Evolutionary conservation across 1,284 basidiomycete genomes (phyloP).

Genomic region (Sanguinoderma infundibulare): DNA sequence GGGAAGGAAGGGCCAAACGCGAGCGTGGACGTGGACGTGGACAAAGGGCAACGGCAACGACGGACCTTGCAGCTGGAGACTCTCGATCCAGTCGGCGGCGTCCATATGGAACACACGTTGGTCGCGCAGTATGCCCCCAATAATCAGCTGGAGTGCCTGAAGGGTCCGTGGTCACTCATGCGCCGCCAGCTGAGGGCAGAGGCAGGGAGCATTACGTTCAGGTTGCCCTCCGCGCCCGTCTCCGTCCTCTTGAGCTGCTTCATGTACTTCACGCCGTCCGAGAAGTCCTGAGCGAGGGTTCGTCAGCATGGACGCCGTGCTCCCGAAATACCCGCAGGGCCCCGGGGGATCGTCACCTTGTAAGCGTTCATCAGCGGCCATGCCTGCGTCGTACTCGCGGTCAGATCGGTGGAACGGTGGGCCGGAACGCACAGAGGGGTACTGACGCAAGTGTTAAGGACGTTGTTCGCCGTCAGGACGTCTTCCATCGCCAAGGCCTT

Average conservation of each 20-base stretch:
- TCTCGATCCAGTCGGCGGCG: constrained; percentile 27
- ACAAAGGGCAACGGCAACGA: not conserved
- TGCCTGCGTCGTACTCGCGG: constrained; percentile 28
- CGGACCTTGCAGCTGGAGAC: constrained; percentile 41
- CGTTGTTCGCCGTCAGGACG: constrained; percentile 18
- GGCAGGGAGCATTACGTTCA: constrained; percentile 19
- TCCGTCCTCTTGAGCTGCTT: constrained; percentile 20
- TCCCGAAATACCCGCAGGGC: not conserved
- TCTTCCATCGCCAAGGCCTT: constrained; percentile 22
- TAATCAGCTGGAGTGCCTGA: constrained; percentile 34
- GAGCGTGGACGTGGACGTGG: not conserved
- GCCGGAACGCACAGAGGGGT: not conserved
- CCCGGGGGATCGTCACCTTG: constrained; percentile 30
- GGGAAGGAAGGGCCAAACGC: not conserved
- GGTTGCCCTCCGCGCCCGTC: constrained; percentile 12
- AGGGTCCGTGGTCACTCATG: not conserved
- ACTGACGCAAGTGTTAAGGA: constrained; percentile 29
- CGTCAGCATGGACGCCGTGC: not conserved
- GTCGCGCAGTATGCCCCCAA: constrained; percentile 40
- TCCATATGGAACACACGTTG: constrained; percentile 39
- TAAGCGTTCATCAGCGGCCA: constrained; percentile 41
- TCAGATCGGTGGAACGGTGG: not conserved
- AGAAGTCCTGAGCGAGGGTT: constrained; percentile 21
- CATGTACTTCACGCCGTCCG: constrained; percentile 22
- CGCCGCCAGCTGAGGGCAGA: not conserved